Percentiles rank a stretch among this genome's conserved stretches.
These are phyloP conservation scores for Lachnellula suecica DNA, from an alignment of 2,329 filamentous ascomycete species.

Conservation along the genomic window DNA sequence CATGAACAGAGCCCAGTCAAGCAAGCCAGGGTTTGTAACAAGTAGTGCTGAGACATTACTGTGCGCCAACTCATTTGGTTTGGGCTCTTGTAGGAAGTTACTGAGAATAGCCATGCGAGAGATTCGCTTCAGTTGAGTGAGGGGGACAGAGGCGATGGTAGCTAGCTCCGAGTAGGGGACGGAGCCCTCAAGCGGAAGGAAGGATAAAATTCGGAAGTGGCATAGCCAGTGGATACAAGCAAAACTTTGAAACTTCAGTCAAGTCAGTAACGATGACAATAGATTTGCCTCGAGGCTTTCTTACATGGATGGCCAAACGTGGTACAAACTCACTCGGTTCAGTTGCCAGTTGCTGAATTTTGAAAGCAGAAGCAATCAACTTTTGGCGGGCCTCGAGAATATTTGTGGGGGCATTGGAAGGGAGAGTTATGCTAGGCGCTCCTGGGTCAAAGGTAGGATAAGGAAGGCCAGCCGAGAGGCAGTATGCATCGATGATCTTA, in stretches of 20 bases:
- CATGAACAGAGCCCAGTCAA: conserved; percentile 34
- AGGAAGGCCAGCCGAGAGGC: not conserved
- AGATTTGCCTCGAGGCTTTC: not conserved
- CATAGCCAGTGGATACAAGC: conserved; percentile 11
- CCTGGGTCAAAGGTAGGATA: not conserved
- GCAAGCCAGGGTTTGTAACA: conserved; percentile 22
- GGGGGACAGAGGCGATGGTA: conserved; percentile 17
- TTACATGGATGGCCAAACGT: not conserved
- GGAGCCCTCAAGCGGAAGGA: conserved; percentile 14
- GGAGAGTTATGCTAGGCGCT: not conserved
- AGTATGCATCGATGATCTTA: not conserved
- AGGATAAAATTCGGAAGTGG: conserved; percentile 15
- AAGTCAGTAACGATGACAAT: not conserved
- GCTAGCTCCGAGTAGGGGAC: conserved; percentile 16
- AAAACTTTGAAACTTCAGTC: conserved; percentile 7
- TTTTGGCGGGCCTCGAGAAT: conserved; percentile 1
- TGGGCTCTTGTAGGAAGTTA: conserved; percentile 35
- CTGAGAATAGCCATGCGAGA: conserved; percentile 39
- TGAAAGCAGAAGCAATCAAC: not conserved
- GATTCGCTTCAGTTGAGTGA: conserved; percentile 25
- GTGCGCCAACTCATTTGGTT: conserved; percentile 33
- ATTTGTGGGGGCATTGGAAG: not conserved
- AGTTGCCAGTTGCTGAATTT: conserved; percentile 4
- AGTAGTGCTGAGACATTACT: conserved; percentile 34
- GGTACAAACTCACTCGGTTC: conserved; percentile 5